Conservation (phyloP, 371 early-diverging fungal species). For the Mucor circinelloides region DNA sequence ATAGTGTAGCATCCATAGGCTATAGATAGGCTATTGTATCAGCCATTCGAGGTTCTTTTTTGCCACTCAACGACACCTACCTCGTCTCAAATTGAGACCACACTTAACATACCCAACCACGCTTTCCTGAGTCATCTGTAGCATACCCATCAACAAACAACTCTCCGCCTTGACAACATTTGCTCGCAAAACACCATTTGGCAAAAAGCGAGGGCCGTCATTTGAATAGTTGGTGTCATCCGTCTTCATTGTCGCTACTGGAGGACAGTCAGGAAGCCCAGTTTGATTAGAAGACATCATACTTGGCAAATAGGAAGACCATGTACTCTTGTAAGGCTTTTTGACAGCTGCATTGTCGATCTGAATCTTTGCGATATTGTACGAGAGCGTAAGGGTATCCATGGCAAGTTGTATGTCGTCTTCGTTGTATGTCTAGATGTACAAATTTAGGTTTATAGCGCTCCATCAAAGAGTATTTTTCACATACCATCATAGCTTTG, state of each 20-base stretch:
- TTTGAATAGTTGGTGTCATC: background rate
- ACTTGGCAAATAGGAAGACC: constrained; percentile 23
- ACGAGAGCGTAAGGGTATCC: constrained; percentile 35
- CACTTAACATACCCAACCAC: constrained; percentile 52
- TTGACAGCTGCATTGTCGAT: constrained; percentile 40
- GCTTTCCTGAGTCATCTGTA: constrained; percentile 54
- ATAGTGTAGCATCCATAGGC: constrained; percentile 33
- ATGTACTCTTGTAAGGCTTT: constrained; percentile 24
- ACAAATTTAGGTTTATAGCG: no score
- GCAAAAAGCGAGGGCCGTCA: constrained; percentile 22
- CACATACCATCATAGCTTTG: constrained; percentile 37
- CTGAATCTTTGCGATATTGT: constrained; percentile 49
- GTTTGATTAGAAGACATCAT: constrained; percentile 16
- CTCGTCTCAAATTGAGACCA: constrained; percentile 54
- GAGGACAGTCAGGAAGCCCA: constrained; percentile 24
- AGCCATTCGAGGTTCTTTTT: background rate
- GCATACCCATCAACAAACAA: constrained; percentile 47
- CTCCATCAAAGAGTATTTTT: background rate
- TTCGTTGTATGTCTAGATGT: constrained; percentile 48
- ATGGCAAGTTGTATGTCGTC: constrained; percentile 50
- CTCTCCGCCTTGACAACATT: constrained; percentile 56
- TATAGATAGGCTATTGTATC: background rate
- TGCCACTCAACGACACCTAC: constrained; percentile 20
- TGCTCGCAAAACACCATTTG: constrained; percentile 57
- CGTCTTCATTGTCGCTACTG: background rate